phyloP scores from a whole-genome alignment of 1,139 yeast species.

The Kodamaea sp. region DNA sequence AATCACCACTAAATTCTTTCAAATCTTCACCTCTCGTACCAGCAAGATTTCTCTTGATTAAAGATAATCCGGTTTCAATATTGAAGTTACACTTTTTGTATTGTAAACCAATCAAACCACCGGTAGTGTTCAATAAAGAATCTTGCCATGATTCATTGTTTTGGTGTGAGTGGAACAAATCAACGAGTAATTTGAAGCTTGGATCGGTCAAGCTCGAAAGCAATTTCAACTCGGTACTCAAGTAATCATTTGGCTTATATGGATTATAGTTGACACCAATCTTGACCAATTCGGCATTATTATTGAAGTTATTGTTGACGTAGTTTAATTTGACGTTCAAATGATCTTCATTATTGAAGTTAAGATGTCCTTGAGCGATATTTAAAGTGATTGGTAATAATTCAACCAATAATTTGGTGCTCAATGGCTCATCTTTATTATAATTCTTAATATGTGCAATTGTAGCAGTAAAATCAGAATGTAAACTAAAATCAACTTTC shows the following conservation, averaged over 20 bases:
- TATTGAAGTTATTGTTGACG: constrained; percentile 42
- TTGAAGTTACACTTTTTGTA: constrained; percentile 18
- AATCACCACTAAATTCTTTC: constrained; percentile 31
- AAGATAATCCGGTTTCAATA: constrained; percentile 37
- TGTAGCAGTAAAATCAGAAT: constrained; percentile 26
- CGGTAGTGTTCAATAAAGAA: constrained; percentile 29
- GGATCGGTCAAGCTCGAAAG: constrained; percentile 40
- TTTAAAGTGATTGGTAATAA: constrained; percentile 33
- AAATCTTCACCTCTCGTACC: constrained; percentile 40
- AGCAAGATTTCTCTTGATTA: constrained; percentile 40
- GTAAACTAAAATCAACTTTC: constrained; percentile 30
- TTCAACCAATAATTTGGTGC: constrained; percentile 39
- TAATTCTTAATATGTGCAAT: constrained; percentile 24
- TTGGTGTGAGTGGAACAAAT: constrained; percentile 33
- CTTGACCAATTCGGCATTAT: constrained; percentile 41
- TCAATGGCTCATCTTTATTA: constrained; percentile 35
- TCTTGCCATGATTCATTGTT: constrained; percentile 43
- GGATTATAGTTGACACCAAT: constrained; percentile 45
- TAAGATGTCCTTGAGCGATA: constrained; percentile 34
- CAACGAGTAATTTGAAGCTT: constrained; percentile 35
- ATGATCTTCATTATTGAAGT: constrained; percentile 38
- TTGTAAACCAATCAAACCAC: constrained; percentile 46
- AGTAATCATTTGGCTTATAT: constrained; percentile 43
- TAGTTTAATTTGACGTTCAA: constrained; percentile 39
- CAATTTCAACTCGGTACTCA: constrained; percentile 33